Conservation (phyloP, 495 filamentous ascomycete genomes). For the Tuber microsphaerosporum region DNA sequence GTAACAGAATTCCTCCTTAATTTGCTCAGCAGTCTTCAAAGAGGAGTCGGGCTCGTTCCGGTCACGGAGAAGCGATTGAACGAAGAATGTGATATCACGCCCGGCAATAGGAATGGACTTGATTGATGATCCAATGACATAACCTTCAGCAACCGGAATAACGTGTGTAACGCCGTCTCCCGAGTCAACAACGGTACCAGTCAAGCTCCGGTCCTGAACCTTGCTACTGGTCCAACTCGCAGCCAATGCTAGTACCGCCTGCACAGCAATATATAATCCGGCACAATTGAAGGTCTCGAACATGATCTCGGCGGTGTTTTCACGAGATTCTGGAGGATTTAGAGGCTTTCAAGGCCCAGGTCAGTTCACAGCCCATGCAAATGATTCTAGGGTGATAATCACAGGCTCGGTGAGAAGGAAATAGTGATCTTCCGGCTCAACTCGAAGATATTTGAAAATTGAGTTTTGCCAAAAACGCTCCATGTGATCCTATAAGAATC, state of each 20-base stretch:
- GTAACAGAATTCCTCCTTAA: conserved; percentile 98
- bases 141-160: conserved; percentile 96
- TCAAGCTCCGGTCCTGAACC: conserved; percentile 92
- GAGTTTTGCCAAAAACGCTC: conserved; percentile 99
- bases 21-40: conserved; percentile 91
- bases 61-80: conserved; percentile 90
- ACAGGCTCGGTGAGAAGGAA: conserved; percentile 97
- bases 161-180: conserved; percentile 98
- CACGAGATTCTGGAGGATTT: conserved; percentile 96
- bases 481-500: conserved; percentile 71
- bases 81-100: conserved; percentile 96
- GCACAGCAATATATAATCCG: conserved; percentile 96
- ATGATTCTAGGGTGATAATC: conserved; percentile 40
- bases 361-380: not conserved
- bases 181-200: conserved; percentile 94
- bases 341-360: conserved; percentile 57
- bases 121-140: conserved; percentile 97
- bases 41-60: conserved; percentile 94
- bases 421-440: conserved; percentile 96
- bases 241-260: conserved; percentile 90
- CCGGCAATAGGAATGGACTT: conserved; percentile 97
- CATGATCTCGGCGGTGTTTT: conserved; percentile 99
- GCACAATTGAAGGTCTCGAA: conserved; percentile 99
- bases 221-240: conserved; percentile 98
- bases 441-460: conserved; percentile 97